Evolutionary conservation across 768 basidiomycete species (phyloP).

Genomic region (Rhodotorula toruloides): DNA sequence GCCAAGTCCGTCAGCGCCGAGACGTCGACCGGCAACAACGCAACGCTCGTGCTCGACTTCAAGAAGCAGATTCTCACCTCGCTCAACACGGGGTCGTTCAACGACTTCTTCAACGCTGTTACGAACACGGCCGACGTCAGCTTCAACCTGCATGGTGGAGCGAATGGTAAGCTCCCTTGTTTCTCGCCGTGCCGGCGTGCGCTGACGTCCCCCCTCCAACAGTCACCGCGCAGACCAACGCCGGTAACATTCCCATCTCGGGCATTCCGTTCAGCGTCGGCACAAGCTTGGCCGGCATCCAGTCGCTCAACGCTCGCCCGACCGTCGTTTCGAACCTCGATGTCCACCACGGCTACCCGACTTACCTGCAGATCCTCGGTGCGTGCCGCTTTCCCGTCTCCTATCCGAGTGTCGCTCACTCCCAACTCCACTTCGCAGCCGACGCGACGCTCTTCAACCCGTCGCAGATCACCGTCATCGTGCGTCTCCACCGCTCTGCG

Average conservation of each 20-base stretch:
- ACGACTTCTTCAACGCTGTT: constrained; percentile 57
- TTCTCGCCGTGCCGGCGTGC: neutral
- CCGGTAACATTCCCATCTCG: constrained; percentile 63
- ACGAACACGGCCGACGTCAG: constrained; percentile 53
- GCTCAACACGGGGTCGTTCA: constrained; percentile 56
- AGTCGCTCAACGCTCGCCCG: constrained; percentile 50
- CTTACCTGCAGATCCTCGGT: constrained; percentile 24
- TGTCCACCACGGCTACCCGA: constrained; percentile 52
- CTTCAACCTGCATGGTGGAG: constrained; percentile 50
- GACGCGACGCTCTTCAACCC: constrained; percentile 34
- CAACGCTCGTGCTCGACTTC: constrained; percentile 58
- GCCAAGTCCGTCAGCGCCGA: constrained; percentile 54
- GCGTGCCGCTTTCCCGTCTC: neutral
- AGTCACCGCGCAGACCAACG: constrained; percentile 44
- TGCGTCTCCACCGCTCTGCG: neutral
- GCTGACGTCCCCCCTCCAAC: neutral
- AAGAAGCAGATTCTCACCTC: constrained; percentile 57
- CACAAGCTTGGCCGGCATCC: constrained; percentile 58
- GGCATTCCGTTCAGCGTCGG: constrained; percentile 61
- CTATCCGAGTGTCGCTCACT: neutral
- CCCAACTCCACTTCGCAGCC: neutral
- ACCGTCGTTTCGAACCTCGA: constrained; percentile 60
- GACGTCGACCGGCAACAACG: constrained; percentile 58
- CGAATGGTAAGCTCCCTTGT: constrained; percentile 12
- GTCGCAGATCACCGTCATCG: constrained; percentile 26